Conservation (phyloP, 768 basidiomycete genomes). For the Calocera viscosa region DNA sequence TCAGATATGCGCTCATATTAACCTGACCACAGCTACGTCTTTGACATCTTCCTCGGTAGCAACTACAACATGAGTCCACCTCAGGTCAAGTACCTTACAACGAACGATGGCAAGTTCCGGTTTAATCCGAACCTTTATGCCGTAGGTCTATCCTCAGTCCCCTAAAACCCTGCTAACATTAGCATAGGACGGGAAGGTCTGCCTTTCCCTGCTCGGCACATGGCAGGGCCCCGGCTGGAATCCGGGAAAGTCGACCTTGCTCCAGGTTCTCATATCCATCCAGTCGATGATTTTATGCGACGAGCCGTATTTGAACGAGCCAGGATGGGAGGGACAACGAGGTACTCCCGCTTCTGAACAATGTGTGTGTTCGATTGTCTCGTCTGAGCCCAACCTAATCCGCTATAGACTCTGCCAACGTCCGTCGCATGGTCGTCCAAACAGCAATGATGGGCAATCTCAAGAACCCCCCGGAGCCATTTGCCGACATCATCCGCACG, state of each 20-base stretch:
- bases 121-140: slow-evolving; percentile 95
- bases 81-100: slow-evolving; percentile 59
- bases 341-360: slow-evolving; percentile 65
- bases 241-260: slow-evolving; percentile 72
- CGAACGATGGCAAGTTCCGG: slow-evolving; percentile 74
- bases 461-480: slow-evolving; percentile 71
- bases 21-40: slow-evolving; percentile 42
- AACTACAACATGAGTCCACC: slow-evolving; percentile 84
- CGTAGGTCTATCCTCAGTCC: slow-evolving; percentile 32
- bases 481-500: slow-evolving; percentile 73
- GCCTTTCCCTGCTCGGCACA: slow-evolving; percentile 79
- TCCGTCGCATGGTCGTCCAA: slow-evolving; percentile 81
- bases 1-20: slow-evolving; percentile 5
- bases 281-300: slow-evolving; percentile 95
- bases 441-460: slow-evolving; percentile 83
- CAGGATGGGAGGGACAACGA: slow-evolving; percentile 63
- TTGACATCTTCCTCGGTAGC: slow-evolving; percentile 86
- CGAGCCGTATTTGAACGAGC: slow-evolving; percentile 87
- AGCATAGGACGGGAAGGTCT: slow-evolving; percentile 79
- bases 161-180: not conserved
- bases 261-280: slow-evolving; percentile 73
- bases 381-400: not conserved
- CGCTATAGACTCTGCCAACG: slow-evolving; percentile 69
- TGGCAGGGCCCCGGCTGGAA: slow-evolving; percentile 94
- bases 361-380: slow-evolving; percentile 38